These are phyloP conservation scores for Penicillium paradoxum DNA, from an alignment of 495 filamentous ascomycete species.

Conservation along the genomic window DNA sequence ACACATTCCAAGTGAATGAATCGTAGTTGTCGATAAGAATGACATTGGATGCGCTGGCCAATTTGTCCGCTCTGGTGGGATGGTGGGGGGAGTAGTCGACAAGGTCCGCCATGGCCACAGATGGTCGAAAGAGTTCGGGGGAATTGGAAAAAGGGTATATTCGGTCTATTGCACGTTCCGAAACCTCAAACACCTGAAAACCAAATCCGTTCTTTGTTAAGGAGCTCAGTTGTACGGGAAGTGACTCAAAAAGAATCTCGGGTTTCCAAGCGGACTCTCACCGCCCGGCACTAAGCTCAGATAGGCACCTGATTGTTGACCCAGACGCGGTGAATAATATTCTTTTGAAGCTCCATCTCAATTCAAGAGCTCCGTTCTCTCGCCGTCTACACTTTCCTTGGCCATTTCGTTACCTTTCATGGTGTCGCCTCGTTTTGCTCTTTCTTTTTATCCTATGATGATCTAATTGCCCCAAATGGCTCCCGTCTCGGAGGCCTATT, in stretches of 20 bases:
- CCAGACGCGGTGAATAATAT: constrained; percentile 15
- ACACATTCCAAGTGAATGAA: constrained; percentile 98
- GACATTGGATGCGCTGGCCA: constrained; percentile 79
- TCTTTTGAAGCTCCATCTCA: constrained; percentile 15
- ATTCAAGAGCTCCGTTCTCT: constrained; percentile 5
- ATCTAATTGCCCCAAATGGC: constrained; percentile 65
- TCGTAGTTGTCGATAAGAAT: constrained; percentile 99
- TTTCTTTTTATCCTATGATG: constrained; percentile 36
- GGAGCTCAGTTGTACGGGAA: background rate
- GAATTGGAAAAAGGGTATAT: background rate
- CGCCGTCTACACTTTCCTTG: constrained; percentile 4
- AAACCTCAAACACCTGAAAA: background rate
- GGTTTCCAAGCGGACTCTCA: constrained; percentile 13
- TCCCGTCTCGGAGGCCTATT: constrained; percentile 54
- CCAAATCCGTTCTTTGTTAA: background rate
- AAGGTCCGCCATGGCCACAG: constrained; percentile 40
- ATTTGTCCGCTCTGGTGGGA: constrained; percentile 59
- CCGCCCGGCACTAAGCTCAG: constrained; percentile 36
- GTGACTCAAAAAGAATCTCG: constrained; percentile 16
- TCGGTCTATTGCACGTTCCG: constrained; percentile 12
- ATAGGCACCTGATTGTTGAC: constrained; percentile 24
- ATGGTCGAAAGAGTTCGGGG: background rate
- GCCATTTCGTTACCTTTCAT: constrained; percentile 5
- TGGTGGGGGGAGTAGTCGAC: constrained; percentile 86
- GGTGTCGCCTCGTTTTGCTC: constrained; percentile 7